Percentiles rank a stretch among this genome's conserved stretches.
These are phyloP conservation scores for Phoma sp. DNA, from an alignment of 2,329 filamentous ascomycete genomes.

Conservation along the genomic window DNA sequence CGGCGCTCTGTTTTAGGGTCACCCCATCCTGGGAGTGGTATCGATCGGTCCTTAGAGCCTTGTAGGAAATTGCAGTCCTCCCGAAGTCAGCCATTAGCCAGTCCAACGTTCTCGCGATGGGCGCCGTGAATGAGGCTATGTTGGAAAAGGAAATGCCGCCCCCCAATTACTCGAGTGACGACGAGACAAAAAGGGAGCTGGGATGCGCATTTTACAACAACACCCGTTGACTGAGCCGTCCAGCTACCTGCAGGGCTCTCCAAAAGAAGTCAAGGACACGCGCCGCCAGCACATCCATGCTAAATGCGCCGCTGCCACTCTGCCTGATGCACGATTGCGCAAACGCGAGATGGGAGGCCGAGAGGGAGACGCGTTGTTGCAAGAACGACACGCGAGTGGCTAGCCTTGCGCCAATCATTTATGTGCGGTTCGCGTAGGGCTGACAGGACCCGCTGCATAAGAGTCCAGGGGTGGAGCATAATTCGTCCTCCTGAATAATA, in stretches of 20 bases:
- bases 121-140: conserved; percentile 18
- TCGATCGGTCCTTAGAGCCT: conserved; percentile 23
- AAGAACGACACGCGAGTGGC: conserved; percentile 14
- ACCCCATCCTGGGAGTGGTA: conserved; percentile 29
- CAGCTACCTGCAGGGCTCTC: conserved; percentile 1
- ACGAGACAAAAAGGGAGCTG: conserved; percentile 28
- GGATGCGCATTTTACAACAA: conserved; percentile 13
- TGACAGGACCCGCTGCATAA: conserved; percentile 19
- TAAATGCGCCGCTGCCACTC: conserved; percentile 9
- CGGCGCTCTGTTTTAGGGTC: conserved; percentile 26
- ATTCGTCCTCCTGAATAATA: conserved; percentile 18
- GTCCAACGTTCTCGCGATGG: conserved; percentile 20
- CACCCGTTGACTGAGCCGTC: conserved; percentile 2
- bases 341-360: conserved; percentile 7
- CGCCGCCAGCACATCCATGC: conserved; percentile 19
- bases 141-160: conserved; percentile 16
- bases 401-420: conserved; percentile 14
- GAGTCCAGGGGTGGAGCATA: conserved; percentile 7
- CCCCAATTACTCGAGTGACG: conserved; percentile 19
- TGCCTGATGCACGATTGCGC: conserved; percentile 11
- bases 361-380: conserved; percentile 7
- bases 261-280: conserved; percentile 7
- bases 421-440: conserved; percentile 15
- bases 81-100: conserved; percentile 23
- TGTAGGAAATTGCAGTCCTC: conserved; percentile 39